phyloP scores from a whole-genome alignment of 176 grass and related monocot species.

The Urochloa ruziziensis region DNA sequence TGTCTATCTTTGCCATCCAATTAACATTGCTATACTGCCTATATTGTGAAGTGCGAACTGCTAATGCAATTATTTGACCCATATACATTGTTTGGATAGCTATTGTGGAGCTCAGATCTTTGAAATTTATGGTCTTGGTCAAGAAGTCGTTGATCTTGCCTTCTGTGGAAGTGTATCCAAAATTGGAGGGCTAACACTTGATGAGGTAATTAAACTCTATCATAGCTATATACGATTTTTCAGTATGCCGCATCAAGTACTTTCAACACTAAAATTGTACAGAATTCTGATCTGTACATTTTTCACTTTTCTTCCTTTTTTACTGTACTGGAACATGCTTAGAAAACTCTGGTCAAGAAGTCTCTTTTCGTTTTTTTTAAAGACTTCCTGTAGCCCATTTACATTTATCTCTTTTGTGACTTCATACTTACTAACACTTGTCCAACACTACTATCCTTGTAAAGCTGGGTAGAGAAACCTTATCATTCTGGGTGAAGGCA shows the following conservation, averaged over 20 bases:
- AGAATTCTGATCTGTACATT: constrained; percentile 9
- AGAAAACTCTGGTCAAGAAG: too few relatives aligned
- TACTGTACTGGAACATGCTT: background rate
- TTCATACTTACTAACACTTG: constrained; percentile 24
- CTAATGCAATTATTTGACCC: constrained; percentile 37
- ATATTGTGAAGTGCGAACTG: constrained; percentile 16
- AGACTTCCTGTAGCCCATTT: background rate
- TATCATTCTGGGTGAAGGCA: constrained; percentile 99
- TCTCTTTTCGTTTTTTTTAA: background rate
- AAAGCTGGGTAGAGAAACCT: constrained; percentile 91
- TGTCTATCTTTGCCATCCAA: constrained; percentile 42
- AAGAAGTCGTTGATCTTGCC: constrained; percentile 93
- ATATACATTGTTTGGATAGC: constrained; percentile 49
- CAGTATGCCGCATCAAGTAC: background rate
- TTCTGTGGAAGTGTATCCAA: constrained; percentile 99
- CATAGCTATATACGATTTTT: constrained; percentile 1
- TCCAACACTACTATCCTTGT: constrained; percentile 34
- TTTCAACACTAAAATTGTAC: background rate
- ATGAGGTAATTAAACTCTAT: constrained; percentile 70
- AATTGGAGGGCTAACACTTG: constrained; percentile 92
- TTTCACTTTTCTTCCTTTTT: background rate
- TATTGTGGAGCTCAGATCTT: constrained; percentile 99
- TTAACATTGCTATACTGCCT: background rate
- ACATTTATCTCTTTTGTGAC: constrained; percentile 1
- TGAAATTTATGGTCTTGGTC: constrained; percentile 99